Evolutionary conservation across 1,284 basidiomycete genomes (phyloP).

Genomic region (Heterobasidion occidentale): DNA sequence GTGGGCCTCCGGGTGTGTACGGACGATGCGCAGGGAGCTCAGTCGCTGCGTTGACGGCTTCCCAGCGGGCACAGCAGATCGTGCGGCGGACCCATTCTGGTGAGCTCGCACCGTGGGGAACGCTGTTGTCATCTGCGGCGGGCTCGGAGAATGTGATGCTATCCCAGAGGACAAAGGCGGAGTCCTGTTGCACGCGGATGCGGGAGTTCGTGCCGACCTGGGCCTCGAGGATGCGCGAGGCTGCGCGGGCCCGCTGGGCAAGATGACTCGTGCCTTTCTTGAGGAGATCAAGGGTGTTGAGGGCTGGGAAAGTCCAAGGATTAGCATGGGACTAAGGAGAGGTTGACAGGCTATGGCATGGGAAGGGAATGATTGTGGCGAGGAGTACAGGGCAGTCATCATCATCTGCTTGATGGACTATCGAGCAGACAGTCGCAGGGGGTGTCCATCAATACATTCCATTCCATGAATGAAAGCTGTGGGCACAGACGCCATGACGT

Average conservation of each 20-base stretch:
- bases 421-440: no score
- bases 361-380: no score
- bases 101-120: slow-evolving; percentile 26
- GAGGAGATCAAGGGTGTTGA: slow-evolving; percentile 88
- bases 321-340: not conserved
- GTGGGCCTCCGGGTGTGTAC: not conserved
- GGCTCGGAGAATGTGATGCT: slow-evolving; percentile 40
- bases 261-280: slow-evolving; percentile 82
- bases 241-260: slow-evolving; percentile 75
- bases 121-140: slow-evolving; percentile 15
- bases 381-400: no score
- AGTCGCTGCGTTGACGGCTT: slow-evolving; percentile 33
- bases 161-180: slow-evolving; percentile 76
- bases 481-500: no score
- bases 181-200: slow-evolving; percentile 70
- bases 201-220: slow-evolving; percentile 74
- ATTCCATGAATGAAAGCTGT: no score
- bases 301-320: slow-evolving; percentile 37
- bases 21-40: slow-evolving; percentile 1
- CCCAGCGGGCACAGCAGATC: slow-evolving; percentile 73
- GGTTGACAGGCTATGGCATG: no score
- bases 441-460: no score
- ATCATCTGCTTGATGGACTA: no score
- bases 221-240: slow-evolving; percentile 75
- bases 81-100: slow-evolving; percentile 79